These are phyloP conservation scores for Ogataea paraovalis DNA, from an alignment of 805 yeast species.

Conservation along the genomic window DNA sequence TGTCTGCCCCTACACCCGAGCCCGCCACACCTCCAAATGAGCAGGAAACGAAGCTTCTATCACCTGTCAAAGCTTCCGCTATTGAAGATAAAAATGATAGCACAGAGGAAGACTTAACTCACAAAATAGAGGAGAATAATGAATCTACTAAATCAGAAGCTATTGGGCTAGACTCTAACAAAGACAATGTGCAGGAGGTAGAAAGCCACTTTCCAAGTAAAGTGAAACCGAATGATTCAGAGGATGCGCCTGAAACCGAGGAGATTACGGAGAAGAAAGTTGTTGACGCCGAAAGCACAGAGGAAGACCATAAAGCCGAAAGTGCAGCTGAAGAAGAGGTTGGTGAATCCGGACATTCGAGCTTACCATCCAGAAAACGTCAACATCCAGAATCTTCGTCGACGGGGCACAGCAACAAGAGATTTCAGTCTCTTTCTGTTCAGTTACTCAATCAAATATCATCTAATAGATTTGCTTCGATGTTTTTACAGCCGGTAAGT, in stretches of 20 bases:
- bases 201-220: too few relatives aligned
- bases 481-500: conserved; percentile 68
- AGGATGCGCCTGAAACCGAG: too few relatives aligned
- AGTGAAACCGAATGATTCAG: too few relatives aligned
- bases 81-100: neutral
- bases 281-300: too few relatives aligned
- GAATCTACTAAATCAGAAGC: too few relatives aligned
- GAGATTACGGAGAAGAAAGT: too few relatives aligned
- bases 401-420: conserved; percentile 35
- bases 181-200: too few relatives aligned
- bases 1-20: conserved; percentile 17
- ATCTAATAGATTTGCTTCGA: conserved; percentile 69
- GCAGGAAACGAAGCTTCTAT: neutral
- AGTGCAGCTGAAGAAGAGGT: neutral
- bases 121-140: too few relatives aligned
- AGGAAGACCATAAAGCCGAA: too few relatives aligned
- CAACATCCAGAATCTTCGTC: conserved; percentile 17
- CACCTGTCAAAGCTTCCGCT: neutral
- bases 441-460: conserved; percentile 62
- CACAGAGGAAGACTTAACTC: neutral
- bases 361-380: conserved; percentile 15
- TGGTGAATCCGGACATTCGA: conserved; percentile 4
- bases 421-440: conserved; percentile 57
- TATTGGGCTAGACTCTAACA: too few relatives aligned
- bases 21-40: conserved; percentile 16